Conservation (phyloP, 352 stramenopile species). For the Phytopythium mirpurense region DNA sequence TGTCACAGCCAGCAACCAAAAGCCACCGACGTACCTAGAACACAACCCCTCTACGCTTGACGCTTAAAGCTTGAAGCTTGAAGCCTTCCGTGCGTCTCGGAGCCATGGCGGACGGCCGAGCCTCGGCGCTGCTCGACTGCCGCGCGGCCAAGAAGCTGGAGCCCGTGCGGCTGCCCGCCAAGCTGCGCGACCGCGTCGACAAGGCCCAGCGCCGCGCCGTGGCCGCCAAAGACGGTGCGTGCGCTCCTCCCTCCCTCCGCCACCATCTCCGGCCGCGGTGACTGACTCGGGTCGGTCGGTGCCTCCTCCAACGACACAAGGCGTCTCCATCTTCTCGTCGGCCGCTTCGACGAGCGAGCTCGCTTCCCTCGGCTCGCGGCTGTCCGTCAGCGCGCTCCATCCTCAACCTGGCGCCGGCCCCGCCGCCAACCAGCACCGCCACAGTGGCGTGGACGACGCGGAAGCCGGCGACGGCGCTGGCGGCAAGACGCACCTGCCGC, state of each 20-base stretch:
- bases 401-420: background rate
- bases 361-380: background rate
- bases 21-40: too few relatives aligned
- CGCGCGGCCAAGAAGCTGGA: slow-evolving; percentile 55
- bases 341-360: background rate
- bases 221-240: slow-evolving; percentile 56
- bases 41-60: too few relatives aligned
- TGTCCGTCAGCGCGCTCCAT: slow-evolving; percentile 4
- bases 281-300: background rate
- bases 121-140: slow-evolving; percentile 35
- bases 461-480: background rate
- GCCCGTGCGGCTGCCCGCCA: slow-evolving; percentile 46
- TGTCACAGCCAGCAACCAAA: background rate
- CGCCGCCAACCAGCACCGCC: background rate
- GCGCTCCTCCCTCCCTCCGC: background rate
- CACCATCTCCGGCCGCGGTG: background rate
- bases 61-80: too few relatives aligned
- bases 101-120: too few relatives aligned
- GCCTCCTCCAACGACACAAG: too few relatives aligned
- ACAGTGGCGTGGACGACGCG: background rate
- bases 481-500: slow-evolving; percentile 50
- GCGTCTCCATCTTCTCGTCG: slow-evolving; percentile 52
- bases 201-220: slow-evolving; percentile 54
- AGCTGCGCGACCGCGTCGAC: slow-evolving; percentile 57
- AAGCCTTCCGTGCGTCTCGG: too few relatives aligned